Base-by-base conservation (phyloP, 257 asterid genomes). In the Solanum medicagineum region DNA sequence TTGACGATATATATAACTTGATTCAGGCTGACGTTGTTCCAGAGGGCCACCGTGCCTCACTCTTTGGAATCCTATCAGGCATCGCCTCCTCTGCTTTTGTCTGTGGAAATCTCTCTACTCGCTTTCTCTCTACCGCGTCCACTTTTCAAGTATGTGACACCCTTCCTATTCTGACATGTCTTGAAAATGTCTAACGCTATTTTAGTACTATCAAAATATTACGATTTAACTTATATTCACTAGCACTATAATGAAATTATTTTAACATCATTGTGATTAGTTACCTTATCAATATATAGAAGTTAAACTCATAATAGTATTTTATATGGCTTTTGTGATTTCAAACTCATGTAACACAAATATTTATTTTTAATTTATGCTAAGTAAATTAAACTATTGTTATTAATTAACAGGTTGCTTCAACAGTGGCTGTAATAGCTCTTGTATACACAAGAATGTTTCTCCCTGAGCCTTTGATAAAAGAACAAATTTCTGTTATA, bases 41-140 rank as follows among this genome's bases (percentile, higher is more conserved):
- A 59, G 99, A 93, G 85, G 60, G 89, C 65, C 91, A 85, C 84
- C 88, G 99, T 62, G 98, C 94, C 77, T 89, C 97, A 3, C 90
- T 90, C 1, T 93, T 96, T 57, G 98, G 98, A 49, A 88, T 96
- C 59, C 85, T 96, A 91, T 94, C 98, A 6, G 98, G 98, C 60
- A 87, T 96, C 77, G 89, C 88, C 26, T 95, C 98, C 24, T 87
- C 95, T 71, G 92, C 99, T 4, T 96, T 95, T 68, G 99, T 96
- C 22, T 92, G 95, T n/a, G 99, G 98, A n/a, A 96, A 93, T 40
- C 84, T 94, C n/a, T 91, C 97, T 7, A 89, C 98, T 85, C 98
- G 98, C 6, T 90, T 96, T 40, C 92, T 96, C 70, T 90, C 98
- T 42, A 79, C 93, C 63, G 84, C 97, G 3, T 92, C 95, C 77